Evolutionary conservation across 129 eudicot genomes (phyloP), one percentile per base, ranked within the genome.

Genomic region (Escallonia rubra): DNA sequence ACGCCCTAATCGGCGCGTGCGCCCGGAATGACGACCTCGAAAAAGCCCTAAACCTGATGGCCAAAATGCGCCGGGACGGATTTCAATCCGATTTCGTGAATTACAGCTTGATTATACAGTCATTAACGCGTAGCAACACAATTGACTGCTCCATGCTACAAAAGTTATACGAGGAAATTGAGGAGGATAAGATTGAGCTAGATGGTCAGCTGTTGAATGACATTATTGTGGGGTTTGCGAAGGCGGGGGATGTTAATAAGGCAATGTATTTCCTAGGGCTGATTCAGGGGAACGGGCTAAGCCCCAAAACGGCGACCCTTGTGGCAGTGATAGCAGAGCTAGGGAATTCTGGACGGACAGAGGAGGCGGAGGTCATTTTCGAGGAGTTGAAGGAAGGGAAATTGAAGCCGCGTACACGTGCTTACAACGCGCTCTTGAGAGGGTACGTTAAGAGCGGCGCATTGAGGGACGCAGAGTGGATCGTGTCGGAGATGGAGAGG

Each of bases 321-420:
- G 82, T 93, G 34, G 77, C 84, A 0, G 70, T 93, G 40, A 79
- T 93, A 8, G 78, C 83, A 12, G 88, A 77, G 85, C 74, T 93
- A 70, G 98, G 98, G 54, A 79, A 74, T 74, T 72, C 65, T 51
- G 98, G 96, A 43, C 71, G 98, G 80, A 74, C 79, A 4, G 95
- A 89, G 74, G 98, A 93, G 74, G 98, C 98, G 0, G 98, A 93
- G 69, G 98, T 90, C 0, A 73, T 93, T 76, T 93, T 89, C 50
- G 95, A 93, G 80, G 98, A 93, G 88, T 72, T 93, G 54, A 89
- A 81, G 69, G 96, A 93, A 15, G 96, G 92, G 6, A 90, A 88
- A 34, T 76, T 93, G 78, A 82, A 70, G 63, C 98, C 98, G 5
- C 78, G 98, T 74, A 89, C 92, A 7, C 70, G 98, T 69, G 98